Evolutionary conservation across 495 filamentous ascomycete species (phyloP), one percentile per base, ranked within the genome.

Genomic region (Penicillium riverlandense): DNA sequence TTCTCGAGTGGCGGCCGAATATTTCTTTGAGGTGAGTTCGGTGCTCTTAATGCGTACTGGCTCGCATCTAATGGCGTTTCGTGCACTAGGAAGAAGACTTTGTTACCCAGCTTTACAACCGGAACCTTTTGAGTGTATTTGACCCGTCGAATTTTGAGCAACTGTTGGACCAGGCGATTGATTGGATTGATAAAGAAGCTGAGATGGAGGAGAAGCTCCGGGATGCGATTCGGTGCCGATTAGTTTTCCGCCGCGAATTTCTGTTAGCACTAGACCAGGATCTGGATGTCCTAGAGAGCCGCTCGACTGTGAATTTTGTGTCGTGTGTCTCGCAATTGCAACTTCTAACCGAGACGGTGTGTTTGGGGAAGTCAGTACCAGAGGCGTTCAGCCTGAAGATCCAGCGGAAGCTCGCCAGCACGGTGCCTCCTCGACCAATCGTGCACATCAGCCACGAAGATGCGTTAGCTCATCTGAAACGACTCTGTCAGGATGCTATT

Each of bases 391-490:
- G 89, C 53, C 76, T 81, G 29, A 96, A 94, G 61, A 76, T 97
- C 9, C 92, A 98, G 57, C 78, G 94, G 10, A 83, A 80, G 48
- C 68, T 98, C 6, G 88, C 92, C 7, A 96, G 88, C 54, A 96
- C 87, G 5, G 87, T 95, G 41, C 92, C 92, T 4, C 94, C 92
- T 16, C 80, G 91, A 22, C 88, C 91, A 7, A 90, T 96, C 51
- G 85, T 96, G 11, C 76, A 85, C 29, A 74, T 87, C 30, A 77
- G 73, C 33, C 80, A 85, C 40, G 78, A 82, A 14, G 81, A 87
- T 55, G 88, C 90, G 6, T 75, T 80, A 49, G 64, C 64, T 44
- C 80, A 85, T 51, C 71, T 96, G 52, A 76, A 76, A 52, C 77
- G 78, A 29, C 61, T 96, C 22, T 87, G 82, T 59, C 67, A 77